Conservation (phyloP, 305 asterid species). For the Petunia hybrid region DNA sequence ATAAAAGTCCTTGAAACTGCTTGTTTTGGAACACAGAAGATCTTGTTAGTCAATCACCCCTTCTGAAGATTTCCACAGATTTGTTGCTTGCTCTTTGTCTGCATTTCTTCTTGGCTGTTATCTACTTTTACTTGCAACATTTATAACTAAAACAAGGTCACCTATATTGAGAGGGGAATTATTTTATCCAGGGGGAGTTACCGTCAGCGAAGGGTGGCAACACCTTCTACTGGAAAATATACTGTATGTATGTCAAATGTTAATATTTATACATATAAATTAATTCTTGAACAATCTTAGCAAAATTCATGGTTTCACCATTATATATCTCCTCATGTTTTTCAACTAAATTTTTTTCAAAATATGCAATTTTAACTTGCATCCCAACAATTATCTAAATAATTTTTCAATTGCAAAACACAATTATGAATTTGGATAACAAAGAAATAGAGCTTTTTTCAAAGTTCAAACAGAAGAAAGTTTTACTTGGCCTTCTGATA, state of each 20-base stretch:
- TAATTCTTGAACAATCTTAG: too few species aligned
- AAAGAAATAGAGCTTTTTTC: background rate
- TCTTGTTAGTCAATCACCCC: background rate
- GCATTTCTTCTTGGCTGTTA: background rate
- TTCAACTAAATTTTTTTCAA: too few species aligned
- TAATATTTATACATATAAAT: too few species aligned
- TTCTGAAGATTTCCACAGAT: background rate
- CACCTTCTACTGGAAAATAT: too few species aligned
- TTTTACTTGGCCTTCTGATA: background rate
- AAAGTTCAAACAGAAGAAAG: background rate
- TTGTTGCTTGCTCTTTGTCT: background rate
- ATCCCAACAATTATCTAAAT: too few species aligned
- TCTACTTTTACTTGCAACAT: slow-evolving; percentile 9
- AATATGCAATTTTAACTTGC: too few species aligned
- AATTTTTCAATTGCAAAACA: background rate
- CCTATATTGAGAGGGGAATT: too few species aligned
- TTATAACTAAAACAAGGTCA: background rate
- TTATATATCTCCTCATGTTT: background rate
- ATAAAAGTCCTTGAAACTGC: background rate
- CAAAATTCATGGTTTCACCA: too few species aligned
- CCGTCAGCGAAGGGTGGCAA: too few species aligned
- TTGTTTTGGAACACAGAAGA: background rate
- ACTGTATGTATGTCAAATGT: too few species aligned
- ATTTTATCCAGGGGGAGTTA: too few species aligned
- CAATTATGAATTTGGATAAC: background rate